Base-by-base conservation (phyloP, 2,329 filamentous ascomycete species). In the Phialophora macrospora region DNA sequence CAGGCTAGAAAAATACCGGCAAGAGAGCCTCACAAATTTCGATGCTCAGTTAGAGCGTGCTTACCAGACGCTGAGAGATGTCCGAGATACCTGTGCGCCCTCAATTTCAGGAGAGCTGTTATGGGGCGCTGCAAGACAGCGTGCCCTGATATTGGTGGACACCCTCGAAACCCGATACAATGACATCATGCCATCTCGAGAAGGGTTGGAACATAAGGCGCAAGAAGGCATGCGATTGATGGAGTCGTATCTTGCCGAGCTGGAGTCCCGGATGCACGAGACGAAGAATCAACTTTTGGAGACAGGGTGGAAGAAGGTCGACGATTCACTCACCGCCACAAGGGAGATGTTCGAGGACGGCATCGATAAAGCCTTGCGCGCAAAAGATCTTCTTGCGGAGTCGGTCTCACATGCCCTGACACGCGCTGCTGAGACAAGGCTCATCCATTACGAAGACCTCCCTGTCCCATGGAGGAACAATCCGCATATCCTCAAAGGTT, bases 391-490 rank as follows among this genome's bases (percentile, higher is more conserved):
- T 7, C 81, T 99, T 28, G 91, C 96, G 73, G 90, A 95, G 70
- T 92, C 91, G 69, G 89, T 99, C 48, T 90, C 94, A 72, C 84
- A 86, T 61, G 94, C 95, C 12, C 87, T 97, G 63, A 73, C 82
- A 22, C 84, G 88, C 64, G 93, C 93, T 30, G 86, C 90, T 71
- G 89, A 96, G 75, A 85, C 92, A 57, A 92, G 93, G 55, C 84
- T 97, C 14, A 90, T 99, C 71, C 85, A 86, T 67, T 99, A 98
- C 79, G 88, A 96, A 55, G 93, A 97, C 74, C 84, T 99, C 4
- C 95, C 95, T 1, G 83, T 90, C 44, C 95, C 95, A 0, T 99
- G 95, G 95, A 87, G 91, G 67, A 90, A 96, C 74, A 99, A 99
- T 79, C 93, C 93, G 1, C 92, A 99, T 79, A 98, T 99, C 75